Evolutionary conservation across 108 stramenopile species (phyloP), one percentile per base, ranked within the genome.

Genomic region (Pseudonitzschia multiseries): DNA sequence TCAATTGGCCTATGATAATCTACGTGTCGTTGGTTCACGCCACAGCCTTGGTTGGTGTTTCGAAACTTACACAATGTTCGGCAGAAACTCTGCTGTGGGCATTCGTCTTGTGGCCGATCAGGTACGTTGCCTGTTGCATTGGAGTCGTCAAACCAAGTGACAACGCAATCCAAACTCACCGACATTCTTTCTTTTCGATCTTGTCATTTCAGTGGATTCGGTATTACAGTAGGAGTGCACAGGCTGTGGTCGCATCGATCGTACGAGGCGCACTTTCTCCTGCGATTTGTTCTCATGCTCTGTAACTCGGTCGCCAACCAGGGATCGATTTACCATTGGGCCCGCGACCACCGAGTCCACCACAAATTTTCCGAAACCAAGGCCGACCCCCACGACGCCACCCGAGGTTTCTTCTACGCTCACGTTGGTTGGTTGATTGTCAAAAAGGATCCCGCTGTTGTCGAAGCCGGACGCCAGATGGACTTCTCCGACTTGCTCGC

Each of bases 391-490:
- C 96, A 99, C 91, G 96, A 99, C 73, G 98, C 99, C 72, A 94
- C 83, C 51, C 87, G 98, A 5, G 99, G 99, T n/a, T 99, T 99
- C 84, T 99, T 99, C 87, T 99, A 96, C 77, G 97, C 99, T 2
- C 99, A 99, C 87, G 98, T 99, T 92, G 99, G 99, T 51, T 99
- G 99, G 99, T 87, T 99, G 24, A 92, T 95, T 67, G 90, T 98
- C 42, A 98, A 99, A 86, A 98, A 99, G 84, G 91, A 99, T 78
- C 93, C 92, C 6, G 97, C 86, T 69, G 94, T 99, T 29, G 85
- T 97, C 69, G 84, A 93, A 63, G 99, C 97, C 10, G 99, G 98
- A 44, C 86, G 93, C 31, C 89, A 96, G 59, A 86, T 98, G 65
- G 94, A 97, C 74, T 98, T 95, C 81, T 82, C 85, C 17, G 99